A percentile compares a stretch with the other conserved stretches of the same genome.
phyloP scores from a whole-genome alignment of 1,284 basidiomycete genomes.

The Rhodotorula sp. region DNA sequence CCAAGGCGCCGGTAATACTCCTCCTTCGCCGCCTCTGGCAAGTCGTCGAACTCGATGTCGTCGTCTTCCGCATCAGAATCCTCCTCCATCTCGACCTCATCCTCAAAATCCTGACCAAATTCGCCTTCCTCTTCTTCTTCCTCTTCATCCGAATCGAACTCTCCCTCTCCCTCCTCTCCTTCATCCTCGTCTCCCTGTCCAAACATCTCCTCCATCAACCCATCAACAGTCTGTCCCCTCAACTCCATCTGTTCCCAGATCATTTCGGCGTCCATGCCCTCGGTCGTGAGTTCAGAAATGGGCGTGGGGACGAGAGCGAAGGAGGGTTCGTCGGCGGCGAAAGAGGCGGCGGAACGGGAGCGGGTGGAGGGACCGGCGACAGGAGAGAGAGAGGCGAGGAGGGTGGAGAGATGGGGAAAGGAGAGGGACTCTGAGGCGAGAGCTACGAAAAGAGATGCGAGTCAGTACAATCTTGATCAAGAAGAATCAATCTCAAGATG shows the following conservation, averaged over 20 bases:
- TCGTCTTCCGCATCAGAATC: slow-evolving; percentile 49
- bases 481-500: no score
- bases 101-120: slow-evolving; percentile 29
- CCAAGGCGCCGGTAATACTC: slow-evolving; percentile 54
- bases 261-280: slow-evolving; percentile 77
- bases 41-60: slow-evolving; percentile 44
- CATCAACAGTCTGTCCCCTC: slow-evolving; percentile 54
- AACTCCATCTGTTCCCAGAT: slow-evolving; percentile 91
- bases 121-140: slow-evolving; percentile 41
- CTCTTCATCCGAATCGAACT: slow-evolving; percentile 40
- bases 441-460: slow-evolving; percentile 39
- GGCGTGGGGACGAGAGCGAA: slow-evolving; percentile 60
- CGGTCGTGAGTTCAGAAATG: slow-evolving; percentile 68
- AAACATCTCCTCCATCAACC: slow-evolving; percentile 59
- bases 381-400: slow-evolving; percentile 63
- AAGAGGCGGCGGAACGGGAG: slow-evolving; percentile 53
- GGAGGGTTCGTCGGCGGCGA: slow-evolving; percentile 50
- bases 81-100: background rate
- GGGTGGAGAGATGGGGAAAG: slow-evolving; percentile 62
- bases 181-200: slow-evolving; percentile 49
- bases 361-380: slow-evolving; percentile 63
- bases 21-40: slow-evolving; percentile 49
- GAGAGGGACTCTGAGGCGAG: slow-evolving; percentile 62
- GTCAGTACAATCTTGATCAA: no score
- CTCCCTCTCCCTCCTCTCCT: slow-evolving; percentile 46